Evolutionary conservation across 129 eudicot species (phyloP).

Genomic region (Heracleum sosnowskyi): DNA sequence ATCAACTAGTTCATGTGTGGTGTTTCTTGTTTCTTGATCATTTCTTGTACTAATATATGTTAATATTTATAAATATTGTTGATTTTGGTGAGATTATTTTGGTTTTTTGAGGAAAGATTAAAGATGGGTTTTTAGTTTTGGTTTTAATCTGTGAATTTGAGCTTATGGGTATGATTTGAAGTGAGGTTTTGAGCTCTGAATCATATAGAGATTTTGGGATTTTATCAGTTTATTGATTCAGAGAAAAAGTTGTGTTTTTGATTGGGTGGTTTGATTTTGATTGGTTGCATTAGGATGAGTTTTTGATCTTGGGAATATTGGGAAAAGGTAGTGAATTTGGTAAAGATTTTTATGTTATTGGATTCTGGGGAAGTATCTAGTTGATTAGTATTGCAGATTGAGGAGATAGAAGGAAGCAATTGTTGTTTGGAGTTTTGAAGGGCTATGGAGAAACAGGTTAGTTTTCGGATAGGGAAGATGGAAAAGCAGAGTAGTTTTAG

Average conservation of each 20-base stretch:
- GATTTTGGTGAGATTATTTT: not conserved
- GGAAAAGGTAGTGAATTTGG: not conserved
- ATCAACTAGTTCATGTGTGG: not conserved
- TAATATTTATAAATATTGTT: too few species aligned
- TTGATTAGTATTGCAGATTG: not conserved
- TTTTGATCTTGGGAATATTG: not conserved
- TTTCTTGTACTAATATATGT: not conserved
- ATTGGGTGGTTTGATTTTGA: conserved; percentile 8
- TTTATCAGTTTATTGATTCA: not conserved
- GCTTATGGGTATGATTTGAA: conserved; percentile 6
- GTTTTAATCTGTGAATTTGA: not conserved
- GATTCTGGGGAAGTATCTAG: not conserved
- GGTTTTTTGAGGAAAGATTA: not conserved
- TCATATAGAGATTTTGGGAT: not conserved
- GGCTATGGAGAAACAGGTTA: conserved; percentile 64
- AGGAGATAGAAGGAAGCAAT: not conserved
- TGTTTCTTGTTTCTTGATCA: not conserved
- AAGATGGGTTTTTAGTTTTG: not conserved
- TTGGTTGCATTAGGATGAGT: not conserved
- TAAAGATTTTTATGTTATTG: not conserved
- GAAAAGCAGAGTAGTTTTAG: conserved; percentile 65
- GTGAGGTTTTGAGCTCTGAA: conserved; percentile 1
- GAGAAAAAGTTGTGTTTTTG: conserved; percentile 3
- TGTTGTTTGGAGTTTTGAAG: conserved; percentile 4
- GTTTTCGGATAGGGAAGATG: conserved; percentile 39